These are phyloP conservation scores for Morella rubra DNA, from an alignment of 306 rosid genomes.

Conservation along the genomic window DNA sequence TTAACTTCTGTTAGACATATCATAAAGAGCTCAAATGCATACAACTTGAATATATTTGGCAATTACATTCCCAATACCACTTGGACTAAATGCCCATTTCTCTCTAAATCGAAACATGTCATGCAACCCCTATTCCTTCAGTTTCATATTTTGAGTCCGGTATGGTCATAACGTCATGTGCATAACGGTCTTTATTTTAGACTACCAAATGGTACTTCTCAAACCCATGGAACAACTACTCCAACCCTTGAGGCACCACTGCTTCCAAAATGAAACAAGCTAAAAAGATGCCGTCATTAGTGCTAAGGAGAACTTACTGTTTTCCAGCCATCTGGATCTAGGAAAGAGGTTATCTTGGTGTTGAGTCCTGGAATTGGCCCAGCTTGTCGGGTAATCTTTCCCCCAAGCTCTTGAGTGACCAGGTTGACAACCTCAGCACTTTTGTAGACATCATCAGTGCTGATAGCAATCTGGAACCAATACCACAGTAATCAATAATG, in stretches of 20 bases:
- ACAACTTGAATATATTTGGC: background rate
- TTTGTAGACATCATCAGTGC: constrained; percentile 94
- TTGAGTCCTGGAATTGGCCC: constrained; percentile 87
- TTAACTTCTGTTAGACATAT: background rate
- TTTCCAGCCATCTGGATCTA: constrained; percentile 99
- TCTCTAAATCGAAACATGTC: background rate
- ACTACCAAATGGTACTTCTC: background rate
- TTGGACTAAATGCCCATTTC: constrained; percentile 2
- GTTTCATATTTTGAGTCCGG: background rate
- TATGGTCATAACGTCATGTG: background rate
- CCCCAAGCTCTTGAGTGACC: constrained; percentile 86
- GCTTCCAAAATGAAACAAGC: background rate
- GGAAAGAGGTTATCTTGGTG: constrained; percentile 83
- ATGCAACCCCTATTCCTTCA: background rate
- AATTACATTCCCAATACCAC: background rate
- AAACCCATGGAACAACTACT: background rate
- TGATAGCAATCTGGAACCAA: constrained; percentile 65
- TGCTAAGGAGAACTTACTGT: constrained; percentile 59
- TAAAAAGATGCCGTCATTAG: background rate
- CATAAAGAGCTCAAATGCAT: background rate
- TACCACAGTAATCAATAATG: constrained; percentile 16
- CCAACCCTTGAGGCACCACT: background rate
- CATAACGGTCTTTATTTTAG: background rate
- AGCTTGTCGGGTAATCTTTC: constrained; percentile 85
- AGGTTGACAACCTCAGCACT: constrained; percentile 77